phyloP scores from a whole-genome alignment of 768 basidiomycete genomes.

The Rhizopogon sp. region DNA sequence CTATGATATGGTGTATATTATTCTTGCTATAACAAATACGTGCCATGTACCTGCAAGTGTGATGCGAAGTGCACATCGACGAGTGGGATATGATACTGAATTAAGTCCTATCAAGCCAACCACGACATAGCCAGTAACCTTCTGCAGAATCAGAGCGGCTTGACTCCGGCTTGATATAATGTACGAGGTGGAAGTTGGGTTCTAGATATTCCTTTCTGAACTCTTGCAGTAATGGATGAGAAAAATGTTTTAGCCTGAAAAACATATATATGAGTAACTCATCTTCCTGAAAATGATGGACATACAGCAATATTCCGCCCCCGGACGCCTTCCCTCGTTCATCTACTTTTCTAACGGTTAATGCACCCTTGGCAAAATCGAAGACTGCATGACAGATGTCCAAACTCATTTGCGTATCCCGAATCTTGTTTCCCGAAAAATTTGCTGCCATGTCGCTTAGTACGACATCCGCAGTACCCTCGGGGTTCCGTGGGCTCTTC shows the following conservation, averaged over 20 bases:
- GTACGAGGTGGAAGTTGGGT: constrained; percentile 62
- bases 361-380: constrained; percentile 52
- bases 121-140: constrained; percentile 82
- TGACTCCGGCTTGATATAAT: constrained; percentile 74
- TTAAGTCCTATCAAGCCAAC: constrained; percentile 39
- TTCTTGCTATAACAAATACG: not conserved
- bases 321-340: constrained; percentile 40
- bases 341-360: constrained; percentile 43
- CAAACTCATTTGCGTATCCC: constrained; percentile 66
- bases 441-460: constrained; percentile 92
- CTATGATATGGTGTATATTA: not conserved
- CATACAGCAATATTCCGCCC: constrained; percentile 46
- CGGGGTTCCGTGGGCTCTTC: constrained; percentile 21
- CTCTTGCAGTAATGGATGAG: constrained; percentile 61
- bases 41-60: not conserved
- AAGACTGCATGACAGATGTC: constrained; percentile 74
- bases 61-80: not conserved
- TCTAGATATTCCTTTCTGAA: constrained; percentile 59
- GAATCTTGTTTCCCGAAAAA: constrained; percentile 59
- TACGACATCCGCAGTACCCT: constrained; percentile 66
- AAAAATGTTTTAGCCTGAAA: constrained; percentile 79
- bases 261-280: not conserved
- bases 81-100: too few relatives aligned
- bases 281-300: constrained; percentile 5
- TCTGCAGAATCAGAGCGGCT: constrained; percentile 78